Base-by-base conservation (phyloP, 164 flowering plant species). In the Vitis rupestris region DNA sequence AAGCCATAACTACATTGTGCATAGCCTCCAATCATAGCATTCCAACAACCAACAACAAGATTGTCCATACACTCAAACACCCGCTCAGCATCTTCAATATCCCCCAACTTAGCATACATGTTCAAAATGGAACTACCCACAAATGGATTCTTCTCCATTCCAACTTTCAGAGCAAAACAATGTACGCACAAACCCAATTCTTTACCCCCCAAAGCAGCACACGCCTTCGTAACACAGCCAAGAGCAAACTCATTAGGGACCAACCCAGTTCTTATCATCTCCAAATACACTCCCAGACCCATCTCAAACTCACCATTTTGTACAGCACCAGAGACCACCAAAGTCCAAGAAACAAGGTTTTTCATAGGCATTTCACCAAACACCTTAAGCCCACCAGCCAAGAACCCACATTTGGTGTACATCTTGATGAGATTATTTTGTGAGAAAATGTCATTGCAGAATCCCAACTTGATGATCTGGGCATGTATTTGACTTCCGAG, bases 321-420 rank as follows among this genome's bases (percentile, higher is more conserved):
- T 63, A 77, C 23, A 4, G 79, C 69, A 47, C 82, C 83, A 3
- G 85, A 82, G 49, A 84, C 73, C 12, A 81, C 53, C 50, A 83
- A 71, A 63, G 88, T 84, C 89, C 91, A 82, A 50, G 91, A 81
- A 65, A 86, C 85, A 66, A 84, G 67, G 63, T 83, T 88, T 72
- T 77, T 75, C 0, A 72, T 74, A 63, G 75, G 63, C 87, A 86
- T 86, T 77, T 80, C 82, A 57, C 82, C 85, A 69, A 86, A 86
- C 79, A 85, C 73, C 73, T 78, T 79, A 15, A 81, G 54, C 4
- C 80, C 85, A 59, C 67, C 15, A 19, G 9, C 31, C 8, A 85
- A 58, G 61, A 15, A 29, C 16, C 80, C 82, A 52, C 75, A 65
- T 71, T 69, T 80, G 0, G 68, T 23, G 75, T 88, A 88, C 78